phyloP scores from a whole-genome alignment of 495 filamentous ascomycete species.

The Achaetomiella virescens region DNA sequence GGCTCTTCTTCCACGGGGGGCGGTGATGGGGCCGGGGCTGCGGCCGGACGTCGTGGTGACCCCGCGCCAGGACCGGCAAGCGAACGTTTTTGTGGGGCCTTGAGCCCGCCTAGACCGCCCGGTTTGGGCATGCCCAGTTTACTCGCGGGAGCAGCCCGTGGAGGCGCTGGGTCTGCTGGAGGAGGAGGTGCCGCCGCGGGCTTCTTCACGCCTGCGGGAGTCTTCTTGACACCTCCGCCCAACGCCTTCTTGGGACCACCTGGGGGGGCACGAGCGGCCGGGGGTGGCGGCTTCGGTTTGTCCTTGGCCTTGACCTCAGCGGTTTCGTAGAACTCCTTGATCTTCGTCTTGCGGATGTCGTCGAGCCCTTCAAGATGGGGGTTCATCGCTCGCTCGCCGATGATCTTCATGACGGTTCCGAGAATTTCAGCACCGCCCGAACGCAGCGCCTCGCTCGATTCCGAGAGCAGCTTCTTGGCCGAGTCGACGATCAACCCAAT shows the following conservation, averaged over 20 bases:
- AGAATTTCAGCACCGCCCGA: conserved; percentile 86
- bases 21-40: conserved; percentile 36
- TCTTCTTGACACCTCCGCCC: conserved; percentile 42
- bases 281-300: conserved; percentile 76
- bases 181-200: conserved; percentile 34
- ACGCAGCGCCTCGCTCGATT: conserved; percentile 76
- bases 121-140: conserved; percentile 61
- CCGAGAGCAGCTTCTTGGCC: conserved; percentile 80
- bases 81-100: conserved; percentile 56
- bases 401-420: conserved; percentile 96
- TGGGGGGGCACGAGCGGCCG: conserved; percentile 53
- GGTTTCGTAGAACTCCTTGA: conserved; percentile 88
- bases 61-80: conserved; percentile 52
- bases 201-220: conserved; percentile 29
- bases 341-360: conserved; percentile 91
- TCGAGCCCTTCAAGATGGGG: conserved; percentile 92
- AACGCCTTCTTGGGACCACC: conserved; percentile 44
- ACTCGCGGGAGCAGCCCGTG: conserved; percentile 53
- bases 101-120: conserved; percentile 60
- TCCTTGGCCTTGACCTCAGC: conserved; percentile 97
- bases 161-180: conserved; percentile 37
- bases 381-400: conserved; percentile 95
- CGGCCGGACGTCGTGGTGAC: conserved; percentile 60
- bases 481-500: conserved; percentile 79
- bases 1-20: conserved; percentile 52